Percentiles rank a stretch among this genome's conserved stretches.
phyloP scores from a whole-genome alignment of 2,329 filamentous ascomycete species.

The Septoria linicola region DNA sequence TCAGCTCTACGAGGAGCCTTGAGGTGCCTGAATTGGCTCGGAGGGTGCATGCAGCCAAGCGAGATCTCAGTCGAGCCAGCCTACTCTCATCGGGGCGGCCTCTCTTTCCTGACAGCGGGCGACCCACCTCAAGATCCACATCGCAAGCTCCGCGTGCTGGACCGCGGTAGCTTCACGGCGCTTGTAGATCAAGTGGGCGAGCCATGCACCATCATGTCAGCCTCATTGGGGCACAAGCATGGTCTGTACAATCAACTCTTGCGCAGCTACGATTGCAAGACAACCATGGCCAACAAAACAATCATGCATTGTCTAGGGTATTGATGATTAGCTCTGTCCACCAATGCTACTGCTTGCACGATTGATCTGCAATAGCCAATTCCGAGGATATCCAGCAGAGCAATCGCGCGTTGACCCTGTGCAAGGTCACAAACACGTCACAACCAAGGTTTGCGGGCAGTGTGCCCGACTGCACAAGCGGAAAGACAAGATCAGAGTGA shows the following conservation, averaged over 20 bases:
- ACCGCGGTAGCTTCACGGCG: not conserved
- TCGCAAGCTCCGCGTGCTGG: conserved; percentile 1
- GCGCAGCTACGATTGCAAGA: no score
- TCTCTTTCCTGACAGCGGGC: not conserved
- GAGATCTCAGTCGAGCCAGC: conserved; percentile 6
- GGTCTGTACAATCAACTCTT: no score
- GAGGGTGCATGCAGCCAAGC: conserved; percentile 6
- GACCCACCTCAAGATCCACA: conserved; percentile 4
- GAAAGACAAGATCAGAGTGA: not conserved
- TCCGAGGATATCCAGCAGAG: not conserved
- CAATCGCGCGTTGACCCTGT: not conserved
- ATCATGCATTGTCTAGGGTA: no score
- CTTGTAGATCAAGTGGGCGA: not conserved
- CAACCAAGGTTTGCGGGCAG: not conserved
- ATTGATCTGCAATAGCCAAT: not conserved
- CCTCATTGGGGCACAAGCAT: not conserved
- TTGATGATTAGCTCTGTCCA: no score
- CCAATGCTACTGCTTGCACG: not conserved
- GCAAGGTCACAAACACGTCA: not conserved
- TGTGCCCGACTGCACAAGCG: not conserved
- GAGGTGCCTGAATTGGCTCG: conserved; percentile 1
- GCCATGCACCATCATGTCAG: not conserved
- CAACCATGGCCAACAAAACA: no score
- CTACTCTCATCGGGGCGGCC: not conserved
- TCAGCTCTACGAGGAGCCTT: conserved; percentile 6